phyloP scores from a whole-genome alignment of 2,329 filamentous ascomycete genomes.

The Akanthomyces muscarius region DNA sequence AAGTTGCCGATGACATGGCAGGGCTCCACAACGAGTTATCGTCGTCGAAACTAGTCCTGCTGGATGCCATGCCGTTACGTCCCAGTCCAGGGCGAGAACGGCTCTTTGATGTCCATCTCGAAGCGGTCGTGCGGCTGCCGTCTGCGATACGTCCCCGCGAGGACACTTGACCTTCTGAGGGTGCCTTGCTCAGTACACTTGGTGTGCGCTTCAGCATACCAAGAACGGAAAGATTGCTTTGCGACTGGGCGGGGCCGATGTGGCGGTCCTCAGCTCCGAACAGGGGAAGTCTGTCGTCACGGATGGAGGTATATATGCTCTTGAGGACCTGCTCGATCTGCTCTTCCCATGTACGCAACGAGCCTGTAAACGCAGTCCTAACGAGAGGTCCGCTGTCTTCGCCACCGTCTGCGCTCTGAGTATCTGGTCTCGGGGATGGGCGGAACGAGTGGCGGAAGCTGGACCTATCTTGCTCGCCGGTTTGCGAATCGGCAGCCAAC shows the following conservation, averaged over 20 bases:
- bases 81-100: slow-evolving; percentile 73
- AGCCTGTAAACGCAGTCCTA: slow-evolving; percentile 69
- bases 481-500: slow-evolving; percentile 32
- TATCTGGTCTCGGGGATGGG: slow-evolving; percentile 45
- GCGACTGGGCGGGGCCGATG: slow-evolving; percentile 37
- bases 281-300: slow-evolving; percentile 78
- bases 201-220: slow-evolving; percentile 78
- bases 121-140: slow-evolving; percentile 46
- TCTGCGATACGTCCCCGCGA: slow-evolving; percentile 68
- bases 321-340: slow-evolving; percentile 90
- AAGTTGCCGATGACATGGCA: slow-evolving; percentile 77
- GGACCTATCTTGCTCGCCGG: slow-evolving; percentile 36
- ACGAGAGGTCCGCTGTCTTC: slow-evolving; percentile 73
- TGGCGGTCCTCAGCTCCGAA: slow-evolving; percentile 60
- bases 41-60: slow-evolving; percentile 91
- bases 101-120: slow-evolving; percentile 80
- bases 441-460: slow-evolving; percentile 48
- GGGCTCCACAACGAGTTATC: slow-evolving; percentile 88
- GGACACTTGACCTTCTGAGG: slow-evolving; percentile 73
- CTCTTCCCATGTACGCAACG: slow-evolving; percentile 76
- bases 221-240: slow-evolving; percentile 68
- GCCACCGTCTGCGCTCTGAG: slow-evolving; percentile 35
- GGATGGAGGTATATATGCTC: slow-evolving; percentile 86
- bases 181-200: slow-evolving; percentile 87
- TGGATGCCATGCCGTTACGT: slow-evolving; percentile 79